These are phyloP conservation scores for Epichloe scottii DNA, from an alignment of 2,329 filamentous ascomycete species.

Conservation along the genomic window DNA sequence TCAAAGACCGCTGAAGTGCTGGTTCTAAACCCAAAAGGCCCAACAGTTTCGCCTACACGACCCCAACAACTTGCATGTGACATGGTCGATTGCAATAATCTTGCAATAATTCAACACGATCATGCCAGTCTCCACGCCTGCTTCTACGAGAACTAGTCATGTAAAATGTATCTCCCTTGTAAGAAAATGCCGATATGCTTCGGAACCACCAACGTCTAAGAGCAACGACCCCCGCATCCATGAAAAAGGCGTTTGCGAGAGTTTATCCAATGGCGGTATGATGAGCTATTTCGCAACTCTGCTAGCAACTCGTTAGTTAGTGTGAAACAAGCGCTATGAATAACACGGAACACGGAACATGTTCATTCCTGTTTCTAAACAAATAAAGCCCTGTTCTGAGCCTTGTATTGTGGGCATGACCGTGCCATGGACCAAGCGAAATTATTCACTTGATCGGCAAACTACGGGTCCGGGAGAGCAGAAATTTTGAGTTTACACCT, in stretches of 20 bases:
- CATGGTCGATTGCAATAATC: background rate
- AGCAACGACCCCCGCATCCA: background rate
- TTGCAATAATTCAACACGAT: background rate
- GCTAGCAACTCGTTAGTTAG: background rate
- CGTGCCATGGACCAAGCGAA: background rate
- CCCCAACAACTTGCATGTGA: background rate
- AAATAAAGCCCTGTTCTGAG: background rate
- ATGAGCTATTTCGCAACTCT: too few relatives aligned
- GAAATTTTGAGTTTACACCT: background rate
- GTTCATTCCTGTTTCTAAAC: background rate
- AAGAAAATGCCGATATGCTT: too few relatives aligned
- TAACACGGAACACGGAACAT: background rate
- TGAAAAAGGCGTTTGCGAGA: background rate
- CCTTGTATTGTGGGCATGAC: background rate
- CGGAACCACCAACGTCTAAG: too few relatives aligned
- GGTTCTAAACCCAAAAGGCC: background rate
- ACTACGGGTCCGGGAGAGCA: background rate
- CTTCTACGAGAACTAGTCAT: too few relatives aligned
- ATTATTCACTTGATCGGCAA: background rate
- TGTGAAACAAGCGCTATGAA: background rate
- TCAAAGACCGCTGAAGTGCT: background rate
- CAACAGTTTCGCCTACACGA: background rate
- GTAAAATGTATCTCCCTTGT: too few relatives aligned
- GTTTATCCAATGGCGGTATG: background rate
- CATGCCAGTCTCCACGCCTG: too few relatives aligned